A percentile compares a stretch with the other conserved stretches of the same genome.
Evolutionary conservation across 768 basidiomycete genomes (phyloP).

Genomic region (Coprinopsis marcescibilis): DNA sequence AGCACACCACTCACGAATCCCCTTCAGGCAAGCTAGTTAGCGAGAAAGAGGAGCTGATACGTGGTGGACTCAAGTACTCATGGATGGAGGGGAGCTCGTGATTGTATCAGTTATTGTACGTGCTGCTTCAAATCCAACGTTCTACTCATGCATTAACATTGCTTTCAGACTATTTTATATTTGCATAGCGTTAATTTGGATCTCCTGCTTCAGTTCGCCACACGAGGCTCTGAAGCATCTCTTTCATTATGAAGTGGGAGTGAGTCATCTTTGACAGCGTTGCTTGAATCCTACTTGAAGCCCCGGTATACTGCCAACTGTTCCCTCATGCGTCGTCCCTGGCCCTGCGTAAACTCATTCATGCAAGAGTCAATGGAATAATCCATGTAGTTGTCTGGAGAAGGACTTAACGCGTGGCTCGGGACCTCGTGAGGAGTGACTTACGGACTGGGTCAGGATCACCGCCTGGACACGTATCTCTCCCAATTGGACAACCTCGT

Average conservation of each 20-base stretch:
- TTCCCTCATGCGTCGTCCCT: conserved; percentile 31
- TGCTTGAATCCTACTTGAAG: conserved; percentile 22
- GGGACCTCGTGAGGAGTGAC: conserved; percentile 10
- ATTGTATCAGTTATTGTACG: conserved; percentile 11
- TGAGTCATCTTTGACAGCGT: no score
- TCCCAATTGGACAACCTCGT: conserved; percentile 33
- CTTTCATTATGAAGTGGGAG: no score
- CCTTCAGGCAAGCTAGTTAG: conserved; percentile 56
- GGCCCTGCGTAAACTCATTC: conserved; percentile 42
- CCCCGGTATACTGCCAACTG: conserved; percentile 43
- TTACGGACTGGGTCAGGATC: conserved; percentile 42
- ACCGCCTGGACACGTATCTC: conserved; percentile 30
- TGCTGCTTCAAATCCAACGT: background rate
- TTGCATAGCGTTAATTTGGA: background rate
- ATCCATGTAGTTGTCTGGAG: conserved; percentile 48
- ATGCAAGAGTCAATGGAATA: conserved; percentile 48
- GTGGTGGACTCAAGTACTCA: conserved; percentile 66
- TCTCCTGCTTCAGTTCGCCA: no score
- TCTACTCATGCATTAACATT: background rate
- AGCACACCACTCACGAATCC: conserved; percentile 2
- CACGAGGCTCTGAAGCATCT: no score
- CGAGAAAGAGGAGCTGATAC: conserved; percentile 54
- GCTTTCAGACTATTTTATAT: background rate
- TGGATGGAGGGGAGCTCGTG: conserved; percentile 60
- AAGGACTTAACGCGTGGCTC: background rate